Evolutionary conservation across 345 rosid species (phyloP).

Genomic region (Salix dunnii): DNA sequence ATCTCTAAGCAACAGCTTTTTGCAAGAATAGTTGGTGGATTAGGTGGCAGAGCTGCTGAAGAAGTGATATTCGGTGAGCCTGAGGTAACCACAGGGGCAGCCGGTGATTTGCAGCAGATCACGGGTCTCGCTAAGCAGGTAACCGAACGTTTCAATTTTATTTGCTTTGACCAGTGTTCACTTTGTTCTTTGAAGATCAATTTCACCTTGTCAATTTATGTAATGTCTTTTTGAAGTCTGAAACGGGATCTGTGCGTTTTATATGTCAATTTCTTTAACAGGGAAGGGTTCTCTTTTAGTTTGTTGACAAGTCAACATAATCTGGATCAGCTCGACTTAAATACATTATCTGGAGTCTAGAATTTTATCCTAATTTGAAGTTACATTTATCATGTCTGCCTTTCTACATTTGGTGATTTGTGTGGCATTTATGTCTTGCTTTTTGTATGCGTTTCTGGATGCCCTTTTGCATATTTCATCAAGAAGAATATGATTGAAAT

Average conservation of each 20-base stretch:
- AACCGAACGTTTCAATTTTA: not conserved
- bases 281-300: too few species aligned
- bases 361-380: not conserved
- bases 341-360: not conserved
- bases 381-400: not conserved
- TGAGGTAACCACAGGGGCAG: slow-evolving; percentile 97
- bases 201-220: too few species aligned
- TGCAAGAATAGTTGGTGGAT: slow-evolving; percentile 97
- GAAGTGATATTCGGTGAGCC: slow-evolving; percentile 92
- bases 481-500: slow-evolving; percentile 9
- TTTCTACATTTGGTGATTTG: not conserved
- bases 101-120: slow-evolving; percentile 96
- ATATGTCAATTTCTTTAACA: too few species aligned
- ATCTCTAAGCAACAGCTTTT: slow-evolving; percentile 95
- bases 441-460: not conserved
- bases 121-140: slow-evolving; percentile 94
- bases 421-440: not conserved
- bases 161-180: not conserved
- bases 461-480: not conserved
- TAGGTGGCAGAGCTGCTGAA: slow-evolving; percentile 98
- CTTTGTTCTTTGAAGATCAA: not conserved
- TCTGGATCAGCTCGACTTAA: not conserved
- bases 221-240: too few species aligned
- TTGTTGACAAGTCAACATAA: too few species aligned
- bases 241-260: too few species aligned